Conservation (phyloP, 2,329 filamentous ascomycete genomes). For the Exophiala lecanii-corni region DNA sequence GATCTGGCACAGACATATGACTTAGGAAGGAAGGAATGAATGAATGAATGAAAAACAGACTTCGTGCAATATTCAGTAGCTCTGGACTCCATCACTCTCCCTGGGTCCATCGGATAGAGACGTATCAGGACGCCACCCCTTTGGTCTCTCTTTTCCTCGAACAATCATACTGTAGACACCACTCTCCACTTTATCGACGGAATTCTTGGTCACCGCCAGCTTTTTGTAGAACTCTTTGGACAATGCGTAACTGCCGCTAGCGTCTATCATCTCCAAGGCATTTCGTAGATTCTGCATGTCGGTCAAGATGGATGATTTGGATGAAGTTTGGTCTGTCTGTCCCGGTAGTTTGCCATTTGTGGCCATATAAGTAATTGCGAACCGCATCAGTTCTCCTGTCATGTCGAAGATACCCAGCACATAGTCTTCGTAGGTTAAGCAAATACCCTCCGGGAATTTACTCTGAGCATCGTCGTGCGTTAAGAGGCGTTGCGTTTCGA, state of each 20-base stretch:
- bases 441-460: slow-evolving; percentile 47
- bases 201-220: slow-evolving; percentile 77
- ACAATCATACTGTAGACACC: slow-evolving; percentile 84
- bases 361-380: slow-evolving; percentile 83
- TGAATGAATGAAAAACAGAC: slow-evolving; percentile 1
- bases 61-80: slow-evolving; percentile 23
- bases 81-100: slow-evolving; percentile 35
- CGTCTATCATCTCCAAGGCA: slow-evolving; percentile 68
- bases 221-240: slow-evolving; percentile 68
- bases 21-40: too few species aligned
- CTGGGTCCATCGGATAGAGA: slow-evolving; percentile 35
- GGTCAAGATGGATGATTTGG: slow-evolving; percentile 62
- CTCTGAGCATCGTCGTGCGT: slow-evolving; percentile 56
- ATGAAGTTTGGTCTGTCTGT: background rate
- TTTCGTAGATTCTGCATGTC: slow-evolving; percentile 77
- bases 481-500: slow-evolving; percentile 71
- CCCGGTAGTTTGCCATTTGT: slow-evolving; percentile 40
- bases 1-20: slow-evolving; percentile 12
- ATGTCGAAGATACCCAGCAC: slow-evolving; percentile 88
- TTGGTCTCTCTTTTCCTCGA: slow-evolving; percentile 79
- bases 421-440: slow-evolving; percentile 77
- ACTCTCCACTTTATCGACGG: slow-evolving; percentile 90
- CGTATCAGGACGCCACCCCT: slow-evolving; percentile 81
- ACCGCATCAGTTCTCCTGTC: slow-evolving; percentile 94
- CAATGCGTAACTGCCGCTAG: slow-evolving; percentile 49